These are phyloP conservation scores for Uronychia setigera DNA, from an alignment of 73 alveolate genomes.

Conservation along the genomic window DNA sequence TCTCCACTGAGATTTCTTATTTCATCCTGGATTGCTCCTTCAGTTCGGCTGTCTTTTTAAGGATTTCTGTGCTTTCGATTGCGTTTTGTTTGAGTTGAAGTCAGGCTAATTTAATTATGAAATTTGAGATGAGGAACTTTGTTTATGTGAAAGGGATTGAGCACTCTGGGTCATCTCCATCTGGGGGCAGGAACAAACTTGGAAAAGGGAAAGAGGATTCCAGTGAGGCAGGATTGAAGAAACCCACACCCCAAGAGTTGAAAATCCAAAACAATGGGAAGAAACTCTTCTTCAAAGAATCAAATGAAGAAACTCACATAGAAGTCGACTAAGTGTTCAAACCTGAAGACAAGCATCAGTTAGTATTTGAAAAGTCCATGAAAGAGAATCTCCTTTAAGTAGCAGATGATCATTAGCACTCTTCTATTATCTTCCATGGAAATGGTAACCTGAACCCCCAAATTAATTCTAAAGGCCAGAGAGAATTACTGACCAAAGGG, in stretches of 20 bases:
- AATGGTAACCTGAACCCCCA: neutral
- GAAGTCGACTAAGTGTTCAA: neutral
- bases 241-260: no score
- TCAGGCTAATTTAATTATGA: no score
- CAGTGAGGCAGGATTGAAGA: no score
- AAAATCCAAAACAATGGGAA: neutral
- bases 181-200: no score
- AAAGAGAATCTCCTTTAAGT: neutral
- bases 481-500: neutral
- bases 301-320: neutral
- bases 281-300: neutral
- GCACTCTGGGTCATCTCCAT: no score
- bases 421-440: neutral
- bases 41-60: neutral
- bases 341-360: neutral
- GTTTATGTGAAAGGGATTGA: no score
- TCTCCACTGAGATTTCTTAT: no score
- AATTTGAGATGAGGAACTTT: no score
- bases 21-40: neutral
- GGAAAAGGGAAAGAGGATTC: no score
- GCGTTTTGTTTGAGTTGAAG: neutral
- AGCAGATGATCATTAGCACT: neutral
- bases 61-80: constrained; percentile 1
- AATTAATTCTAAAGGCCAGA: neutral
- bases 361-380: neutral